Percentiles rank a stretch among this genome's conserved stretches.
Conservation (phyloP, 2,329 filamentous ascomycete genomes). For the Penicillium crustosum region DNA sequence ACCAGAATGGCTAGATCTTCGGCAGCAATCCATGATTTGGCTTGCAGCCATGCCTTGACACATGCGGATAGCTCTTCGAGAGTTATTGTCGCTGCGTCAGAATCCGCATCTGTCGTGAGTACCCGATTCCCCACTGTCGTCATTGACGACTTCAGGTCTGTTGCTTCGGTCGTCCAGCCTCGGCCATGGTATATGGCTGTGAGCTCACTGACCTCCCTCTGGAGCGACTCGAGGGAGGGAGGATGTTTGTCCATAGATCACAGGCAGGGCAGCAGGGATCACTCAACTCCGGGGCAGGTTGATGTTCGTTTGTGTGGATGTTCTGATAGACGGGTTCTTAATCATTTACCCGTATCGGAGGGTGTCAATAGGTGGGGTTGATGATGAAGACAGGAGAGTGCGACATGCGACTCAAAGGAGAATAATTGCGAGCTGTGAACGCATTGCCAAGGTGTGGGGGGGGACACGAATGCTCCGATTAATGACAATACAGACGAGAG, state of each 20-base stretch:
- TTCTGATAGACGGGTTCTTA: background rate
- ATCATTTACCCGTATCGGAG: background rate
- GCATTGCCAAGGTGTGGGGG: constrained; percentile 7
- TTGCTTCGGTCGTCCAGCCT: background rate
- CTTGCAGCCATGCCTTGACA: constrained; percentile 3
- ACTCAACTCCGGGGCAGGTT: background rate
- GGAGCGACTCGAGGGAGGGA: constrained; percentile 3
- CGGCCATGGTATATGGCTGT: constrained; percentile 2
- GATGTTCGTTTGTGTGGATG: background rate
- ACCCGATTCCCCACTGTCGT: background rate
- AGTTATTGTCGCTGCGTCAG: background rate
- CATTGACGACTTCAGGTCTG: constrained; percentile 1
- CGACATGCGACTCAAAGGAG: background rate
- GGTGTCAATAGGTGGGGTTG: too few relatives aligned
- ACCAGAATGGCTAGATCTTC: constrained; percentile 8
- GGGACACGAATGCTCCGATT: background rate
- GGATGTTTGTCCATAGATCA: constrained; percentile 5
- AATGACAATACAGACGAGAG: constrained; percentile 6
- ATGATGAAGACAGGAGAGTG: background rate
- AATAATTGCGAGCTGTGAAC: background rate
- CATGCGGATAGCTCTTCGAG: constrained; percentile 7
- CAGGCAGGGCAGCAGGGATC: background rate
- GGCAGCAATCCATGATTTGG: constrained; percentile 11
- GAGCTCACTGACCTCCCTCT: constrained; percentile 1
- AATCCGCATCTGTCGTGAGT: background rate